Base-by-base conservation (phyloP, 208 protist genomes). In the Trypanosoma boissoni region DNA sequence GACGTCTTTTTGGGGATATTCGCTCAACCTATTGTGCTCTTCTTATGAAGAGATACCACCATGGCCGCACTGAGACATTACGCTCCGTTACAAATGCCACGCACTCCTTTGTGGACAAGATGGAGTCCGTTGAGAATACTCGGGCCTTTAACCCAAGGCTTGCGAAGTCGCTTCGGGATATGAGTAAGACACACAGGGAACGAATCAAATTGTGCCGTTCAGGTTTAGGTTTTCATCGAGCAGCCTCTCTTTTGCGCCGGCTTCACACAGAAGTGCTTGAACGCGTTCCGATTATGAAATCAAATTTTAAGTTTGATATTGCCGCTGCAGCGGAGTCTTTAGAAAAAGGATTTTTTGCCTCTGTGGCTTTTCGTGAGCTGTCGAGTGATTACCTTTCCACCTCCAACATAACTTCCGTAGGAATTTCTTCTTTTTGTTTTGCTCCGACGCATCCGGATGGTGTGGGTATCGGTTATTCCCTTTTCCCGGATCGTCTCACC, bases 11-110 rank as follows among this genome's bases (percentile, higher is more conserved):
- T 61, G 63, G 63, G 10, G 53, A 61, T 45, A 52, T 60, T 29
- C 31, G 63, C 32, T 68, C 63, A n/a, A 68, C 63, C 7, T 68
- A 68, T 23, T 59, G 53, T 54, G 52, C 63, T 21, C 45, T 68
- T 10, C 27, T 61, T 18, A 68, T 68, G 63, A 68, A 56, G 31
- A 60, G 50, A 9, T 68, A 68, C 50, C 36, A 60, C 23, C 54
- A 68, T 41, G 63, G 63, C 18, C 53, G 63, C 7, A 68, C 63
- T 5, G 63, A 68, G 14, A 56, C 63, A 0, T 27, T 68, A 3
- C 52, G 63, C 1, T 61, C 53, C 4, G 63, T 68, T 5, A 57
- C 63, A 50, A n/a, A 57, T 16, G 23, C 21, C 21, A 61, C 63
- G 7, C 41, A 68, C n/a, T n/a, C 18, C 3, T 10, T 68, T 23